These are phyloP conservation scores for Ceratocystis diversiconidia DNA, from an alignment of 2,329 filamentous ascomycete genomes.

Conservation along the genomic window DNA sequence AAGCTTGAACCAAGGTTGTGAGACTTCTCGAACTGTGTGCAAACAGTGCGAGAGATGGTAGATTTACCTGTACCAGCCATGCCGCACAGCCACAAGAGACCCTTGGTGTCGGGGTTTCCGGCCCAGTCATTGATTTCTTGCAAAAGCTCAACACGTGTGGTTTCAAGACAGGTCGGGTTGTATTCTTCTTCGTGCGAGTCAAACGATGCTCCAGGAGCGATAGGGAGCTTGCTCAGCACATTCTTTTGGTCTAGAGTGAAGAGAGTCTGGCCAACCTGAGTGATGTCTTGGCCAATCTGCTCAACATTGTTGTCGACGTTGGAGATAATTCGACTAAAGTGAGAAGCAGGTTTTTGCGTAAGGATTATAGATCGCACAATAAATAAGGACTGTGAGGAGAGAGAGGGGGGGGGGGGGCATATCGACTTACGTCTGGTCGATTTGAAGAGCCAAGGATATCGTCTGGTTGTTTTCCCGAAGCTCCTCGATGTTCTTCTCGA, in stretches of 20 bases:
- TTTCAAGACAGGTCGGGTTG: constrained; percentile 24
- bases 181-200: constrained; percentile 26
- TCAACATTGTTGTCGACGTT: background rate
- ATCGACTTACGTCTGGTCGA: background rate
- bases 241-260: background rate
- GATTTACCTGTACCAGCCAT: constrained; percentile 31
- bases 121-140: constrained; percentile 24
- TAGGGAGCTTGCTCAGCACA: background rate
- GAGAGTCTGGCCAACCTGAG: background rate
- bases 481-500: background rate
- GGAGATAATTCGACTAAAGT: background rate
- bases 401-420: background rate
- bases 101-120: constrained; percentile 18
- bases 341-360: background rate
- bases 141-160: constrained; percentile 26
- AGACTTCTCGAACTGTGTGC: constrained; percentile 20
- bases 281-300: background rate
- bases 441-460: background rate
- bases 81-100: constrained; percentile 28
- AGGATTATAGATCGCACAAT: background rate
- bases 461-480: background rate
- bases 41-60: constrained; percentile 24
- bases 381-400: background rate
- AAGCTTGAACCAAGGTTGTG: constrained; percentile 27
- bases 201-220: constrained; percentile 23